Conservation (phyloP, 2,329 filamentous ascomycete species). For the Leptographium flavum region DNA sequence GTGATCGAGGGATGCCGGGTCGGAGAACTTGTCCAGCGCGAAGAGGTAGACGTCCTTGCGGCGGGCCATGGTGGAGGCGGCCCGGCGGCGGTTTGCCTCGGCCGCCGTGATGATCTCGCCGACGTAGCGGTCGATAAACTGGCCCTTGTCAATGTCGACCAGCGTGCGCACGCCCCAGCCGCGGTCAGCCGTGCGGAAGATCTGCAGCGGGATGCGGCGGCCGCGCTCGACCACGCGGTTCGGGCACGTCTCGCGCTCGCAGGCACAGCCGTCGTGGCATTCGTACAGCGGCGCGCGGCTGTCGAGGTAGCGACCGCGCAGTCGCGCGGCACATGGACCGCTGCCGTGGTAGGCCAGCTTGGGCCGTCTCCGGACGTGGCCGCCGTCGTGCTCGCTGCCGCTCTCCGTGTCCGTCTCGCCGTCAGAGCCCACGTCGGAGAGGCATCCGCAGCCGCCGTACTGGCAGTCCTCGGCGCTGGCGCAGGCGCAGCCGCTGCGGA, state of each 20-base stretch:
- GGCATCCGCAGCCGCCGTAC: conserved; percentile 52
- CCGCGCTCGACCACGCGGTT: conserved; percentile 68
- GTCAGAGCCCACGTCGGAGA: conserved; percentile 40
- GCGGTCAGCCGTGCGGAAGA: conserved; percentile 58
- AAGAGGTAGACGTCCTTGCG: conserved; percentile 71
- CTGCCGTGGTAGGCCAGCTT: conserved; percentile 50
- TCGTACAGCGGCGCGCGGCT: conserved; percentile 59
- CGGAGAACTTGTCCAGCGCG: conserved; percentile 65
- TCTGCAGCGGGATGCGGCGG: conserved; percentile 54
- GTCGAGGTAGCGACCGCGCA: conserved; percentile 36
- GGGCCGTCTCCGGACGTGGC: conserved; percentile 16
- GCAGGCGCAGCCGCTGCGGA: conserved; percentile 58
- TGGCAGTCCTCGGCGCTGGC: conserved; percentile 47
- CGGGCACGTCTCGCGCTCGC: conserved; percentile 42
- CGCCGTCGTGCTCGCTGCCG: conserved; percentile 16
- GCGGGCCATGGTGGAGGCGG: conserved; percentile 35
- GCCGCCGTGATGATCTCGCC: conserved; percentile 52
- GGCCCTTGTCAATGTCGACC: conserved; percentile 50
- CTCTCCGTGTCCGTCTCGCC: conserved; percentile 35
- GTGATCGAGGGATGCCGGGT: conserved; percentile 39
- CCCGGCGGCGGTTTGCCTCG: conserved; percentile 53
- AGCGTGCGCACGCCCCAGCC: conserved; percentile 65
- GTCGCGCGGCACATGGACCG: conserved; percentile 34
- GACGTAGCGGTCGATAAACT: conserved; percentile 69
- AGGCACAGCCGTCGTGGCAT: conserved; percentile 59